Percentiles rank a stretch among this genome's conserved stretches.
Conservation (phyloP, 257 asterid species). For the Salvia rosmarinus region DNA sequence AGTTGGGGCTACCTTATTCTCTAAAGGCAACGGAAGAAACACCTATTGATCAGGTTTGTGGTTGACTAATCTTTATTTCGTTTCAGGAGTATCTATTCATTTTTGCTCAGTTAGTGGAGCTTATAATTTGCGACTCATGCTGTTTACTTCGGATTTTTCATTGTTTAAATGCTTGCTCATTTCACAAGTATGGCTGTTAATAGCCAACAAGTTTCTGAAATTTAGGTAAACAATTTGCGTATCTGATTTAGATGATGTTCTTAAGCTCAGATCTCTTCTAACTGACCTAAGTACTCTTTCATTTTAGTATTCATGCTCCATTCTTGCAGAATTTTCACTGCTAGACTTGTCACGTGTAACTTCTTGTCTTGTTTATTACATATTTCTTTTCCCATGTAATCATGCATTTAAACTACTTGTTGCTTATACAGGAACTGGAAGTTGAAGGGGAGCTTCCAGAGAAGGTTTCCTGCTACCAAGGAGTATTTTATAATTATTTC, state of each 20-base stretch:
- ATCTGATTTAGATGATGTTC: not conserved
- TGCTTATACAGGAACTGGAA: constrained; percentile 61
- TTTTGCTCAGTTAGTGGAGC: not conserved
- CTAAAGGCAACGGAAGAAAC: constrained; percentile 65
- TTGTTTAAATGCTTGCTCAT: constrained; percentile 19
- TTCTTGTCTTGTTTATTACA: not conserved
- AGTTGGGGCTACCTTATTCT: constrained; percentile 74
- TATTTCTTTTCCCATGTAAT: not conserved
- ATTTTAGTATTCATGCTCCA: not conserved
- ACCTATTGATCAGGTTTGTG: constrained; percentile 75
- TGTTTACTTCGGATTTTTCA: not conserved
- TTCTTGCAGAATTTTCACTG: not conserved
- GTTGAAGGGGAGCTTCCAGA: constrained; percentile 72
- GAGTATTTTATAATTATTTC: constrained; percentile 94
- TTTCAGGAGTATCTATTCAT: not conserved
- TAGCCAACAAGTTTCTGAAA: not conserved
- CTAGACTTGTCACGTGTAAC: not conserved
- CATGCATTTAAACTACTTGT: constrained; percentile 9
- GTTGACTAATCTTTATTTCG: not conserved
- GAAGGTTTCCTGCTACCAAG: constrained; percentile 69
- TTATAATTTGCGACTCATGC: not conserved
- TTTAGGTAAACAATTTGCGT: not conserved
- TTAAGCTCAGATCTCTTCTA: not conserved
- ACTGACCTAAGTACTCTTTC: not conserved
- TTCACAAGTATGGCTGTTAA: not conserved